phyloP scores from a whole-genome alignment of 257 asterid species.

The Hygrophila difformis region DNA sequence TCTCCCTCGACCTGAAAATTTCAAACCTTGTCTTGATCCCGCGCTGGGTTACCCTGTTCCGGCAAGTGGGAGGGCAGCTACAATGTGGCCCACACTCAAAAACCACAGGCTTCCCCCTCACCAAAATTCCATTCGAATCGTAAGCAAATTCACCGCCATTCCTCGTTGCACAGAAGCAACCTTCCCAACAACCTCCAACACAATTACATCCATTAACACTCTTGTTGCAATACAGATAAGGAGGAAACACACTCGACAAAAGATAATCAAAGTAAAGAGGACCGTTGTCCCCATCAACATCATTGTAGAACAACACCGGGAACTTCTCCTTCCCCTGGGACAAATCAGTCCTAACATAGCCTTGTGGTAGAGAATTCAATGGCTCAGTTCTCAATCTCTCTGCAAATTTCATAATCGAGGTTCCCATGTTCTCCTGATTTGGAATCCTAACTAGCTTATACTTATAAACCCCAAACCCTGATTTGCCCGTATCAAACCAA shows the following conservation, averaged over 20 bases:
- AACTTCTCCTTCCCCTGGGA: constrained; percentile 53
- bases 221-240: constrained; percentile 25
- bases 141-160: constrained; percentile 76
- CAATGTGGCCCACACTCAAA: constrained; percentile 87
- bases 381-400: constrained; percentile 40
- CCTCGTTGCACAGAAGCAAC: constrained; percentile 59
- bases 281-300: constrained; percentile 49
- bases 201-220: constrained; percentile 57
- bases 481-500: constrained; percentile 76
- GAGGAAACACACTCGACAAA: constrained; percentile 37
- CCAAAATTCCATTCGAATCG: constrained; percentile 47
- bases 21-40: constrained; percentile 62
- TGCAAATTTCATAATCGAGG: constrained; percentile 46
- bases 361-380: constrained; percentile 42
- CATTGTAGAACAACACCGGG: constrained; percentile 63
- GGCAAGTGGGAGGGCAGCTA: constrained; percentile 56
- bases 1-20: constrained; percentile 77
- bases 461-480: constrained; percentile 77
- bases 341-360: constrained; percentile 63
- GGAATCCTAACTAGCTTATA: constrained; percentile 57
- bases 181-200: constrained; percentile 43
- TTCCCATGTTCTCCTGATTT: constrained; percentile 73
- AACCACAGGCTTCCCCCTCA: constrained; percentile 70
- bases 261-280: constrained; percentile 57
- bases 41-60: constrained; percentile 61